phyloP scores from a whole-genome alignment of 345 rosid genomes.

The Cardamine resedifolia region DNA sequence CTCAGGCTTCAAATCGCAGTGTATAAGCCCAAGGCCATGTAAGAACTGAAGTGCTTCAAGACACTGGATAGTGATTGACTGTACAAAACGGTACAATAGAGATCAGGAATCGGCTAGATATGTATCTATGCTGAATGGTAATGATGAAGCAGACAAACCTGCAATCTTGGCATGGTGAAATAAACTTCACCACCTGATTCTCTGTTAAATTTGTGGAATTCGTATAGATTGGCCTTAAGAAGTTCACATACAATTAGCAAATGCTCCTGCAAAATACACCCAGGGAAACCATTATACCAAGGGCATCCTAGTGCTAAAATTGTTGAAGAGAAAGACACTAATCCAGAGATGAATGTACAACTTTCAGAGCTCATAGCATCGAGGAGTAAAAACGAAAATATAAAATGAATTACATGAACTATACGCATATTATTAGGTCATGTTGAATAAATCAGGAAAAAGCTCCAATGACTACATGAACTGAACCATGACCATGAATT shows the following conservation, averaged over 20 bases:
- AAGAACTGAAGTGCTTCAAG: slow-evolving; percentile 91
- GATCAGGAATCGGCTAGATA: slow-evolving; percentile 22
- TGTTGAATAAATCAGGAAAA: background rate
- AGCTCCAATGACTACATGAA: slow-evolving; percentile 16
- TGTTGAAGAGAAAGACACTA: background rate
- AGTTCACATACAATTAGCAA: slow-evolving; percentile 96
- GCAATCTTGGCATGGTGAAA: slow-evolving; percentile 99
- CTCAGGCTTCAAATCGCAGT: slow-evolving; percentile 96
- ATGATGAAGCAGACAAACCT: slow-evolving; percentile 53
- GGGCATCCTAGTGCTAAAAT: background rate
- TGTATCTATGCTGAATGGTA: slow-evolving; percentile 24
- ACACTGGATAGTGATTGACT: slow-evolving; percentile 97
- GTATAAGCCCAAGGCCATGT: slow-evolving; percentile 97
- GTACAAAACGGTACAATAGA: slow-evolving; percentile 42
- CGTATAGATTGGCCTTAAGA: slow-evolving; percentile 96
- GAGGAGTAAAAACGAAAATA: background rate
- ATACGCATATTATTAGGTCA: background rate
- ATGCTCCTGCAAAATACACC: slow-evolving; percentile 74
- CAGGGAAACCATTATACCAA: background rate
- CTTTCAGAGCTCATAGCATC: background rate
- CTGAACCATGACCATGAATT: background rate
- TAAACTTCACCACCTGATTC: slow-evolving; percentile 99
- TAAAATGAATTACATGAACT: background rate
- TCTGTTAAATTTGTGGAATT: slow-evolving; percentile 97
- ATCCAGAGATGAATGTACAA: background rate